phyloP scores from a whole-genome alignment of 2,329 filamentous ascomycete species.

The Penicillium sp. region DNA sequence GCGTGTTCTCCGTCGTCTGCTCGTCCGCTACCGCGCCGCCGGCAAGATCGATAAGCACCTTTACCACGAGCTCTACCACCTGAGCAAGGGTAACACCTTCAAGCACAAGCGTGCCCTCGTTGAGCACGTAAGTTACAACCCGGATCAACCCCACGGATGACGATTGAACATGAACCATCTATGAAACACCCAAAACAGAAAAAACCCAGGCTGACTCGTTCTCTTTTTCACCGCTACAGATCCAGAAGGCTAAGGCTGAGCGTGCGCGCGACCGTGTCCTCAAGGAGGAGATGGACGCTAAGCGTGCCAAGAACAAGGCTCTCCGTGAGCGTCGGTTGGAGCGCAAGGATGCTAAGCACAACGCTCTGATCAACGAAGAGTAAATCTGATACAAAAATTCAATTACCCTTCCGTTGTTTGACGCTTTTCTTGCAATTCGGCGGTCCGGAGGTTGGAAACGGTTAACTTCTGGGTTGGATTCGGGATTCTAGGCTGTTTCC shows the following conservation, averaged over 20 bases:
- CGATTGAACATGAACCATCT: neutral
- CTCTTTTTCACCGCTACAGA: constrained; percentile 56
- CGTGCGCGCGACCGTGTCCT: constrained; percentile 91
- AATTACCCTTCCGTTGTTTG: constrained; percentile 29
- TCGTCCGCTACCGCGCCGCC: constrained; percentile 99
- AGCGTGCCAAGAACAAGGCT: constrained; percentile 99
- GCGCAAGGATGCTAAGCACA: constrained; percentile 87
- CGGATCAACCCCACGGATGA: constrained; percentile 4
- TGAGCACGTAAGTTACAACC: constrained; percentile 80
- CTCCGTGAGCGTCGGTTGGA: constrained; percentile 97
- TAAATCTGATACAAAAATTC: constrained; percentile 31
- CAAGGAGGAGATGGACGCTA: constrained; percentile 99
- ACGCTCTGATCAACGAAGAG: constrained; percentile 72
- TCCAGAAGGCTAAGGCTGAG: constrained; percentile 99
- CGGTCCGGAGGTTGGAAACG: constrained; percentile 39
- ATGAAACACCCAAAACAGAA: neutral
- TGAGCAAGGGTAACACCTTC: constrained; percentile 99
- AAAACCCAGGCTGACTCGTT: constrained; percentile 19
- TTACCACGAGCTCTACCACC: constrained; percentile 99
- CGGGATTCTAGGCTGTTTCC: constrained; percentile 31
- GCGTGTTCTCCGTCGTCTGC: constrained; percentile 95
- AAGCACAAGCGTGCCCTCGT: constrained; percentile 99
- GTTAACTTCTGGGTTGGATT: constrained; percentile 30
- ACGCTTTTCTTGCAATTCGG: constrained; percentile 31
- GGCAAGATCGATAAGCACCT: constrained; percentile 99